A percentile compares a stretch with the other conserved stretches of the same genome.
phyloP scores from a whole-genome alignment of 768 basidiomycete species.

The Pilatotrama ljubarskyi region DNA sequence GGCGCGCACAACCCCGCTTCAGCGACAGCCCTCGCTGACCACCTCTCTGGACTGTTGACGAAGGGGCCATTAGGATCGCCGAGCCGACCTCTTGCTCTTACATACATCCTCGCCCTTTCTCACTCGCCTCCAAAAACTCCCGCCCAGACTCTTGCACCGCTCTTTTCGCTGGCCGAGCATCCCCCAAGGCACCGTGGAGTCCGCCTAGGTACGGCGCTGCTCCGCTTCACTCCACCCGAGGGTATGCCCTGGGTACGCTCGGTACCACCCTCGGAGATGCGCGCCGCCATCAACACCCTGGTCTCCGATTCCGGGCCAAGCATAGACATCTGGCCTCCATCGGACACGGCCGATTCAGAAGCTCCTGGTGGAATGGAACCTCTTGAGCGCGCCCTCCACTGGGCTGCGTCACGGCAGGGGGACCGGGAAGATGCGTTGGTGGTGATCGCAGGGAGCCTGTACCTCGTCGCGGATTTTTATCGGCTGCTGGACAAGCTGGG shows the following conservation, averaged over 20 bases:
- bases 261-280: constrained; percentile 53
- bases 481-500: constrained; percentile 35
- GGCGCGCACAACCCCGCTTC: constrained; percentile 94
- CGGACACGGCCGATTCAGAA: constrained; percentile 31
- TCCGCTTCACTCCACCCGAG: constrained; percentile 69
- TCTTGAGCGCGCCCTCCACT: constrained; percentile 49
- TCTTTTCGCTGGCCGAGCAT: constrained; percentile 45
- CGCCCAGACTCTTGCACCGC: constrained; percentile 63
- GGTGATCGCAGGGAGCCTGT: constrained; percentile 88
- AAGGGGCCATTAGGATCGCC: constrained; percentile 20
- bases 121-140: constrained; percentile 86
- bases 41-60: constrained; percentile 49
- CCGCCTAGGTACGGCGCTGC: constrained; percentile 48
- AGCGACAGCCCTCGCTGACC: constrained; percentile 62
- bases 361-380: constrained; percentile 14
- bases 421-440: constrained; percentile 44
- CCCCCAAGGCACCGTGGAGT: constrained; percentile 16
- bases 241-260: constrained; percentile 95
- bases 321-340: constrained; percentile 48
- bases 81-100: constrained; percentile 43
- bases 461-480: constrained; percentile 93
- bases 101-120: constrained; percentile 81
- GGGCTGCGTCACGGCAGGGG: constrained; percentile 31
- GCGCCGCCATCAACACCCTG: constrained; percentile 43
- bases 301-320: constrained; percentile 32